Evolutionary conservation across 164 flowering plant species (phyloP), one percentile per base, ranked within the genome.

Genomic region (Cinnamomum micranthum): DNA sequence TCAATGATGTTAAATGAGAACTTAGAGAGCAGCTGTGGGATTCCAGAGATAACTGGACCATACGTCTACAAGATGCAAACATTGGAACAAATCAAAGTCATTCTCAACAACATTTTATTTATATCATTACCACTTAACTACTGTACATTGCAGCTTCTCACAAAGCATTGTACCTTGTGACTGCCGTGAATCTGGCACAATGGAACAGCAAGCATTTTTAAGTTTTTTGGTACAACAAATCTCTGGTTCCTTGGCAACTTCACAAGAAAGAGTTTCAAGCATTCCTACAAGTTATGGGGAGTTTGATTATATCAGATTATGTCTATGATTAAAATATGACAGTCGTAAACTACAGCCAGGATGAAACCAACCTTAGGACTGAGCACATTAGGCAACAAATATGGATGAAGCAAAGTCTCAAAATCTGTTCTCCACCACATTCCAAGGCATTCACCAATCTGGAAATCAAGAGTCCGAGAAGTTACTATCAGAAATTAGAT

Each of bases 371-470:
- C 94, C 88, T 91, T 90, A 0, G 96, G 93, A 64, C 52, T 72
- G 62, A 81, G 84, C 7, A 81, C 77, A 77, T 84, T 86, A 24
- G 90, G 85, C 64, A 91, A 86, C 77, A 85, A 82, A 82, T 81
- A 84, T 14, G 93, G 95, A 80, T 79, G 85, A 33, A 81, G 50
- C 70, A 87, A 62, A 11, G 91, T 82, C 67, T 90, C 98, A 77
- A 89, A 93, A 71, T 88, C 90, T 66, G 88, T 73, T 70, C 86
- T 89, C 96, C 98, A 93, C 96, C 96, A 93, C 88, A 81, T 87
- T 55, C 96, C 96, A 68, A 93, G 84, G 83, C 93, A 91, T 80
- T 91, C 96, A 69, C 88, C 90, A 13, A 91, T 88, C 98, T 93
- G 76, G 62, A 67, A 33, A 68, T 4, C 62, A 50, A 70, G 14